Conservation (phyloP, 176 grass and related monocot species). For the Aegilops sharonensis region DNA sequence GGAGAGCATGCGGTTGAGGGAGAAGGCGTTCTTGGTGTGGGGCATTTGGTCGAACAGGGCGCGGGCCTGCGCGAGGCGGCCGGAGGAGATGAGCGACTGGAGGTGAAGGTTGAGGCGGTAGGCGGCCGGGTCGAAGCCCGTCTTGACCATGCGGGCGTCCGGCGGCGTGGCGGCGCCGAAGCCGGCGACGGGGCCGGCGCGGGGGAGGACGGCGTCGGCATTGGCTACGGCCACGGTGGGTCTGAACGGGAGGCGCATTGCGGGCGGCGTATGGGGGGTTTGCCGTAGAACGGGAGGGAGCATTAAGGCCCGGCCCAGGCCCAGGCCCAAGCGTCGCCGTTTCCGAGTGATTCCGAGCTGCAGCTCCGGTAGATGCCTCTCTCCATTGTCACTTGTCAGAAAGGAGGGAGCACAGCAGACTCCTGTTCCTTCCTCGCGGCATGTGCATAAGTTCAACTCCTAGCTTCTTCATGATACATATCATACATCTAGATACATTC, state of each 20-base stretch:
- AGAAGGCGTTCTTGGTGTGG: conserved; percentile 29
- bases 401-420: too few species aligned
- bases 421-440: too few species aligned
- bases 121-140: conserved; percentile 30
- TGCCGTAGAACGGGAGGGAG: too few species aligned
- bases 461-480: too few species aligned
- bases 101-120: conserved; percentile 33
- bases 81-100: conserved; percentile 21
- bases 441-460: too few species aligned
- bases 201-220: neutral
- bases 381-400: too few species aligned
- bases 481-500: too few species aligned
- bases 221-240: neutral
- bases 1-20: conserved; percentile 58
- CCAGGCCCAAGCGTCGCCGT: too few species aligned
- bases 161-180: conserved; percentile 8
- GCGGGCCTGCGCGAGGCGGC: conserved; percentile 30
- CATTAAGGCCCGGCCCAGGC: too few species aligned
- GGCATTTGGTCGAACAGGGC: conserved; percentile 50
- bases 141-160: conserved; percentile 52
- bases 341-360: too few species aligned
- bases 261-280: neutral
- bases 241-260: neutral
- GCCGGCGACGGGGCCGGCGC: neutral
- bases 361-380: too few species aligned